phyloP scores from a whole-genome alignment of 805 yeast species.

The Cyberlindnera xylosilytica region DNA sequence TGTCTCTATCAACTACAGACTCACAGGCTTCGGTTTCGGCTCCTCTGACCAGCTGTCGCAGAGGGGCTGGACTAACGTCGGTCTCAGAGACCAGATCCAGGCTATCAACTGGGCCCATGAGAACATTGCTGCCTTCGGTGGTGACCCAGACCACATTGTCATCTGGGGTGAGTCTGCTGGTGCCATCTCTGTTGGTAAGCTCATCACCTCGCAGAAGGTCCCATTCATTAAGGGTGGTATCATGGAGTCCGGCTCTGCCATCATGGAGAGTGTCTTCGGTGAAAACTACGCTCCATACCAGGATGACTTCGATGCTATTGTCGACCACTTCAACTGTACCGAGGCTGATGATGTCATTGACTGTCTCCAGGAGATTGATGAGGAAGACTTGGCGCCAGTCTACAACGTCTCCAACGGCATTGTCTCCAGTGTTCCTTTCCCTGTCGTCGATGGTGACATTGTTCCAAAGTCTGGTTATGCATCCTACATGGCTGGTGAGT shows the following conservation, averaged over 20 bases:
- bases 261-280: constrained; percentile 6
- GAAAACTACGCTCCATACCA: constrained; percentile 6
- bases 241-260: constrained; percentile 16
- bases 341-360: constrained; percentile 9
- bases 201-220: constrained; percentile 9
- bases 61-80: constrained; percentile 31
- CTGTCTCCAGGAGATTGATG: constrained; percentile 17
- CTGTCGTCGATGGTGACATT: constrained; percentile 20
- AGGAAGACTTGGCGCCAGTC: constrained; percentile 3
- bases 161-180: constrained; percentile 40
- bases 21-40: constrained; percentile 35
- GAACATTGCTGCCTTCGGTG: constrained; percentile 35
- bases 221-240: constrained; percentile 19
- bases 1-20: constrained; percentile 37
- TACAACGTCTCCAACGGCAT: constrained; percentile 18
- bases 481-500: constrained; percentile 11
- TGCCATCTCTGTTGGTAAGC: constrained; percentile 22
- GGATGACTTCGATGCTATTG: constrained; percentile 6
- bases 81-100: constrained; percentile 33
- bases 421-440: neutral
- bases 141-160: constrained; percentile 33
- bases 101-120: constrained; percentile 35
- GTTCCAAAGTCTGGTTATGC: constrained; percentile 15
- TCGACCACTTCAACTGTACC: constrained; percentile 13
- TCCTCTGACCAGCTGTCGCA: constrained; percentile 24